These are phyloP conservation scores for Xylaria hypoxylon DNA, from an alignment of 2,329 filamentous ascomycete genomes.

Conservation along the genomic window DNA sequence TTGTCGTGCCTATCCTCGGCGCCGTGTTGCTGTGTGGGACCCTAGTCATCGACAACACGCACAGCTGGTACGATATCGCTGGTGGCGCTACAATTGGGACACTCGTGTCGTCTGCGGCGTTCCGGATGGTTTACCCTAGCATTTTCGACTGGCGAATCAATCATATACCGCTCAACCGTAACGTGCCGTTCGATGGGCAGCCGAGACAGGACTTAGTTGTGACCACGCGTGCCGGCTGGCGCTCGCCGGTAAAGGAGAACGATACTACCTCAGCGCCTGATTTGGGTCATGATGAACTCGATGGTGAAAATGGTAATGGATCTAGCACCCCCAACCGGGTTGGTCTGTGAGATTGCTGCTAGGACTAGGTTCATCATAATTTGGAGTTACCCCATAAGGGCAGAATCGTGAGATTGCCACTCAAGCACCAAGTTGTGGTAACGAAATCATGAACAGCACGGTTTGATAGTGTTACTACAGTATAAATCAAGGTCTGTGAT, in stretches of 20 bases:
- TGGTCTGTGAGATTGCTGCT: background rate
- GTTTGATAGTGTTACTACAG: slow-evolving; percentile 23
- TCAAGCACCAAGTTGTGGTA: background rate
- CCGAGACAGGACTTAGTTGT: slow-evolving; percentile 30
- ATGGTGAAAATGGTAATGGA: background rate
- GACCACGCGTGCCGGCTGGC: slow-evolving; percentile 36
- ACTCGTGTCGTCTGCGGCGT: slow-evolving; percentile 70
- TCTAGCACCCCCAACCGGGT: background rate
- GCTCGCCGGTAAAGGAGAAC: background rate
- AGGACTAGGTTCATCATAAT: background rate
- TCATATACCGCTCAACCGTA: slow-evolving; percentile 70
- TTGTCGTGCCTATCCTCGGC: slow-evolving; percentile 69
- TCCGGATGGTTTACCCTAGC: slow-evolving; percentile 74
- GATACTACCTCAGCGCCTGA: background rate
- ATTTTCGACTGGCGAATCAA: slow-evolving; percentile 77
- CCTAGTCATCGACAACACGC: slow-evolving; percentile 72
- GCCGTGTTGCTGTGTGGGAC: slow-evolving; percentile 70
- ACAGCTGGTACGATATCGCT: slow-evolving; percentile 78
- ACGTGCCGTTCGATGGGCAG: slow-evolving; percentile 26
- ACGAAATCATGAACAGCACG: background rate
- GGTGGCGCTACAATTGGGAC: slow-evolving; percentile 73
- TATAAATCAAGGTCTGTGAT: slow-evolving; percentile 15
- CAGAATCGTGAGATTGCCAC: background rate
- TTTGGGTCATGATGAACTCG: slow-evolving; percentile 1
- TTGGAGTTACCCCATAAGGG: background rate